Conservation (phyloP, 139 green algal genomes). For the Chlorella vulgaris region DNA sequence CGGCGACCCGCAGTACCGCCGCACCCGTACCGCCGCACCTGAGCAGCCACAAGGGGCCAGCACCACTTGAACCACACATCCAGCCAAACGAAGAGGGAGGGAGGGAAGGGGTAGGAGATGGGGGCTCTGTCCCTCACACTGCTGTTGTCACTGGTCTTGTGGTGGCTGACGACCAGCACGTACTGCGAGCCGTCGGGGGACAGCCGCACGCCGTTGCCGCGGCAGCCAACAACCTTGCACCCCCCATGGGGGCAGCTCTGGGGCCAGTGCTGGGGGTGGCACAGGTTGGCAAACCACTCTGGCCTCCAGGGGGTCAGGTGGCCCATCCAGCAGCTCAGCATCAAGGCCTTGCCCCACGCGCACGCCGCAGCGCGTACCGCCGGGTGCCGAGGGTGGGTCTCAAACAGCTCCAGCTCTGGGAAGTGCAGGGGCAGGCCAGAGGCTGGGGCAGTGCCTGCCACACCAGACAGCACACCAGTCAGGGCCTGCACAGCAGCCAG, state of each 20-base stretch:
- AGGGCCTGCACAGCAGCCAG: conserved; percentile 1
- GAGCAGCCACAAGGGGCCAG: not conserved
- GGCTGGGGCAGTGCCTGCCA: not conserved
- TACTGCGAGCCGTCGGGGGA: not conserved
- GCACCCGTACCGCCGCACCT: not conserved
- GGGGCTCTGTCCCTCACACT: not conserved
- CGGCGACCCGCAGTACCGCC: not conserved
- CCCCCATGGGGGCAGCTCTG: not conserved
- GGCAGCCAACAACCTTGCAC: not conserved
- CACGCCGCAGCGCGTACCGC: not conserved
- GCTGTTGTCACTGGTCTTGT: not conserved
- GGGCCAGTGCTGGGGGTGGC: not conserved
- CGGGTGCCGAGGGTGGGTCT: not conserved
- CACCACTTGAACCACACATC: not conserved
- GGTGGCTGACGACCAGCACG: not conserved
- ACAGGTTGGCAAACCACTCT: not conserved
- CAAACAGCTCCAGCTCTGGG: not conserved
- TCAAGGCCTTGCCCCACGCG: not conserved
- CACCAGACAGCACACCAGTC: not conserved
- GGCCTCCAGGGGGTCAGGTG: not conserved
- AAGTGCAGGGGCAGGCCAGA: not conserved
- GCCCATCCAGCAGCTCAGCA: not conserved
- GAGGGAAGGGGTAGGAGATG: conserved; percentile 1
- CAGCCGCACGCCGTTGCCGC: not conserved
- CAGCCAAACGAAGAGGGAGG: not conserved